Percentiles rank a stretch among this genome's conserved stretches.
phyloP scores from a whole-genome alignment of 805 yeast genomes.

The Danielozyma ontarioensis region DNA sequence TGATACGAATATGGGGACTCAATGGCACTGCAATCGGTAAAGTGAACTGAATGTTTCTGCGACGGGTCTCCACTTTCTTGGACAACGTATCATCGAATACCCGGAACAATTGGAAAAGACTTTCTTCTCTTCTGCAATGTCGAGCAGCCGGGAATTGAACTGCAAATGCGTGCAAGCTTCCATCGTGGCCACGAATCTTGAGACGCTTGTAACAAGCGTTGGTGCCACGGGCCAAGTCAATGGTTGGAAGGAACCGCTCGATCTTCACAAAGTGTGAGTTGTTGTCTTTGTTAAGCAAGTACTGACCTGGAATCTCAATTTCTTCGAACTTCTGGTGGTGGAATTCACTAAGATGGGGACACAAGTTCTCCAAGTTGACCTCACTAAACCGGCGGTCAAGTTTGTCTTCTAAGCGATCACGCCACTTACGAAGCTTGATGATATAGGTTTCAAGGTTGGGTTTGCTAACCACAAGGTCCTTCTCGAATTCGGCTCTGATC shows the following conservation, averaged over 20 bases:
- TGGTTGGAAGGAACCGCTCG: constrained; percentile 84
- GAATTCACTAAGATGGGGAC: constrained; percentile 94
- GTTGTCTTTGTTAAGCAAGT: constrained; percentile 79
- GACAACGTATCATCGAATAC: constrained; percentile 77
- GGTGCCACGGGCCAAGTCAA: constrained; percentile 85
- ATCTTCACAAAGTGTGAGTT: constrained; percentile 89
- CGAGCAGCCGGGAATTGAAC: constrained; percentile 98
- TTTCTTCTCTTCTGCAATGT: constrained; percentile 93
- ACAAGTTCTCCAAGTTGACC: constrained; percentile 80
- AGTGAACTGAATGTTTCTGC: constrained; percentile 78
- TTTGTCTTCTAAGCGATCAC: constrained; percentile 86
- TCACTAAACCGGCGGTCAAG: constrained; percentile 77
- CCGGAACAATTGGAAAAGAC: constrained; percentile 87
- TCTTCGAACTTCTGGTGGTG: constrained; percentile 98
- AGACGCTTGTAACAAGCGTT: constrained; percentile 86
- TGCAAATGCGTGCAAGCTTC: constrained; percentile 85
- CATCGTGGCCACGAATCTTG: constrained; percentile 90
- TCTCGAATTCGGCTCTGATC: constrained; percentile 83
- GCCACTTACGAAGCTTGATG: constrained; percentile 80
- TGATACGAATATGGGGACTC: constrained; percentile 88
- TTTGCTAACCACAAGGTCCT: constrained; percentile 79
- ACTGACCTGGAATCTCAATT: constrained; percentile 96
- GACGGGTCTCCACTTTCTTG: constrained; percentile 81
- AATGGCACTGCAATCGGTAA: constrained; percentile 90
- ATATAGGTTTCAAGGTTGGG: constrained; percentile 89